Base-by-base conservation (phyloP, 768 basidiomycete genomes). In the Hirschioporus abietinus region DNA sequence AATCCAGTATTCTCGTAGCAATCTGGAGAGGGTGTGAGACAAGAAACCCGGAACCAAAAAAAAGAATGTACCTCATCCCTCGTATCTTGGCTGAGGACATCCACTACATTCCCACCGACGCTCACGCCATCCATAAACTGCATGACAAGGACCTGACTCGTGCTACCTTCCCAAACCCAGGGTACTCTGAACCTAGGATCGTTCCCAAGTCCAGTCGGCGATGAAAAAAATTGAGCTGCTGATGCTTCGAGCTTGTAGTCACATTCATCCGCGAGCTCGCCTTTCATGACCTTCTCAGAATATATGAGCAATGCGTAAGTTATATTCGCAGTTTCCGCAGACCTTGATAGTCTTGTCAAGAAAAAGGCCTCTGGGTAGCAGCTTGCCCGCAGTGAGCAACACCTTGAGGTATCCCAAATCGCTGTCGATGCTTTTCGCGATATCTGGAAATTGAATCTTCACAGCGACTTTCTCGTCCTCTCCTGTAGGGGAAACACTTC, bases 401-500 rank as follows among this genome's bases (percentile, higher is more conserved):
- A 95, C 76, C 68, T 89, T 90, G 68, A 98, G 83, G 73, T 96
- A 96, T 30, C 89, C 83, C 17, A 99, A 75, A 74, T 99, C 97
- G 59, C 89, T 94, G 65, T 86, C 82, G 68, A 99, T 96, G 1
- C 93, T 95, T 58, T 88, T 81, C 9, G 83, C 86, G 62, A 99
- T 92, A 71, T 93, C 92, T 0, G 97, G 97, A 76, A 99, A 99
- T 73, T 99, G 97, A 23, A 99, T 84, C 76, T 99, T 98, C 6
- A 92, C 86, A 0, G 92, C 92, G 27, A 92, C 90, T 5, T 77
- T 80, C 67, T 83, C 86, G 0, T 83, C 79, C 58, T 70, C 75
- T 20, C 84, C 83, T 7, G 86, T 88, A 1, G 88, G 85, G 3
- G 85, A 86, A 26, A 76, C 74, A 17, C 77, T 70, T 0, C 86